These are phyloP conservation scores for Albizia julibrissin DNA, from an alignment of 306 rosid genomes.

Conservation along the genomic window DNA sequence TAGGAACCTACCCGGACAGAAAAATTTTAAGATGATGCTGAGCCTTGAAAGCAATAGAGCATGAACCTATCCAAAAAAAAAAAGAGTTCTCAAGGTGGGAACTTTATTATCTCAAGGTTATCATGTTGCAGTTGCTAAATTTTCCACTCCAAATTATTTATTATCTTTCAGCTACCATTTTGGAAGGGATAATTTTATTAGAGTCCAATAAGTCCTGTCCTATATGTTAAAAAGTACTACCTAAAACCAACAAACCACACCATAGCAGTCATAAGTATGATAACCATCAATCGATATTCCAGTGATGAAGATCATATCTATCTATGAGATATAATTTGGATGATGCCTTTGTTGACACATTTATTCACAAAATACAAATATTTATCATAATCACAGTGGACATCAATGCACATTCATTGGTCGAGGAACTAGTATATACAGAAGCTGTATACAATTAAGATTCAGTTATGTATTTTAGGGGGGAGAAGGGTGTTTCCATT, in stretches of 20 bases:
- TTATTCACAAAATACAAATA: conserved; percentile 16
- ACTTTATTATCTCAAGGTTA: neutral
- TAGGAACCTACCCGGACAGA: conserved; percentile 8
- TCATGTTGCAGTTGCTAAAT: conserved; percentile 13
- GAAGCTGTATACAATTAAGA: conserved; percentile 9
- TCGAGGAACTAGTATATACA: conserved; percentile 1
- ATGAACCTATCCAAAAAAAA: conserved; percentile 1
- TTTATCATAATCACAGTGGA: conserved; percentile 21
- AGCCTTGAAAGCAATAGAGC: neutral
- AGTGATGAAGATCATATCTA: conserved; percentile 5
- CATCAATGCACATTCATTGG: neutral
- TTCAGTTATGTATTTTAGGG: neutral
- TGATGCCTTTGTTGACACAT: neutral
- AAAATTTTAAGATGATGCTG: neutral
- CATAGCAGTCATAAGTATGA: conserved; percentile 19
- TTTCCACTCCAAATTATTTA: conserved; percentile 3
- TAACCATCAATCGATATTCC: neutral
- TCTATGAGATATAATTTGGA: neutral
- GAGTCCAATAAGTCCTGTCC: conserved; percentile 6
- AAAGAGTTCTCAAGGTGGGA: conserved; percentile 8
- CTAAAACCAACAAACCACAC: conserved; percentile 10
- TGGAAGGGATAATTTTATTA: neutral
- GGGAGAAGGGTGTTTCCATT: no score
- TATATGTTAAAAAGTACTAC: neutral
- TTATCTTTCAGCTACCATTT: conserved; percentile 18